Conservation (phyloP, 345 rosid genomes). For the Aquilaria sinensis region DNA sequence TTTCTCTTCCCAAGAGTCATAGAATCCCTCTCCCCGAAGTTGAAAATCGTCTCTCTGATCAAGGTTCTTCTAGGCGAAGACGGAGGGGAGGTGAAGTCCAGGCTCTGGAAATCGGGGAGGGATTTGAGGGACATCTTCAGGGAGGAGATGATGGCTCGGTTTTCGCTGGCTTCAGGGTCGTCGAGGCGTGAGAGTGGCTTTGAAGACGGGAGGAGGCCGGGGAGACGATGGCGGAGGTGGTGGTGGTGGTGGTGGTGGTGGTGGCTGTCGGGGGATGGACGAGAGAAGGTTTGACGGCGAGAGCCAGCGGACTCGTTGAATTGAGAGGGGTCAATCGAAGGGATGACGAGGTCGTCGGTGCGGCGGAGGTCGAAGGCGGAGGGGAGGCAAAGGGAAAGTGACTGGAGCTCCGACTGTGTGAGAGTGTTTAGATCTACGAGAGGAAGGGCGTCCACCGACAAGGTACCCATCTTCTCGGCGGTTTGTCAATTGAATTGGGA, state of each 20-base stretch:
- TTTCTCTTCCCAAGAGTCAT: conserved; percentile 43
- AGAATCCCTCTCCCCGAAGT: conserved; percentile 13
- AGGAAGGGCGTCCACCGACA: conserved; percentile 23
- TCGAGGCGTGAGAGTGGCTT: conserved; percentile 16
- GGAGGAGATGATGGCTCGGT: conserved; percentile 36
- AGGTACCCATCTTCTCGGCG: neutral
- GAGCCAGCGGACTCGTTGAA: conserved; percentile 79
- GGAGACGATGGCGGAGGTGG: conserved; percentile 57
- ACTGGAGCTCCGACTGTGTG: conserved; percentile 54
- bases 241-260: conserved; percentile 30
- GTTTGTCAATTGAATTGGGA: no score
- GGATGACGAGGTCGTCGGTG: conserved; percentile 26
- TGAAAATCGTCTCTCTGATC: conserved; percentile 8
- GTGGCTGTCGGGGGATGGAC: conserved; percentile 30
- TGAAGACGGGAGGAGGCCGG: conserved; percentile 38
- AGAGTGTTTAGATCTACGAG: conserved; percentile 44
- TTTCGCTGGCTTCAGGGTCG: conserved; percentile 40
- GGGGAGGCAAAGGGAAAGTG: conserved; percentile 44
- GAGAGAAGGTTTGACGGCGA: conserved; percentile 62
- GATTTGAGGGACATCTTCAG: conserved; percentile 39
- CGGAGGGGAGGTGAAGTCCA: conserved; percentile 22
- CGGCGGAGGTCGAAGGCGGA: conserved; percentile 25
- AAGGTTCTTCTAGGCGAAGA: conserved; percentile 10
- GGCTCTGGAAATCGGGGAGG: conserved; percentile 35
- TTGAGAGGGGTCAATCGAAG: conserved; percentile 46